Base-by-base conservation (phyloP, 2,329 filamentous ascomycete species). In the Tolypocladium nubicola region DNA sequence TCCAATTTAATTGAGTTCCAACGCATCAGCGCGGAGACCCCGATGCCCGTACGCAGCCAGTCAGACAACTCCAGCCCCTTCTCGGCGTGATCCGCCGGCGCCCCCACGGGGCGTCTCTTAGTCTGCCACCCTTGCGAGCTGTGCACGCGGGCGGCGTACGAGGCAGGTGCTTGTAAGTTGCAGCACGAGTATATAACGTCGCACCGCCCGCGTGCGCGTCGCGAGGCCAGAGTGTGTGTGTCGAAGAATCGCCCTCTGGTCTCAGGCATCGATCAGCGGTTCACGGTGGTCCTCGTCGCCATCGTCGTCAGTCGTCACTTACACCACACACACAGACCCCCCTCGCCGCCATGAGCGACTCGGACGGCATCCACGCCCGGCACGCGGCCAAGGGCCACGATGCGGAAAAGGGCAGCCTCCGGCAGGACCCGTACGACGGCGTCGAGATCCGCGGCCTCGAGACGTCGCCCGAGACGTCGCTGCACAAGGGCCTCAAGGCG, bases 401-500 rank as follows among this genome's bases (percentile, higher is more conserved):
- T 40, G 55, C 60, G 33, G 61, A 64, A 52, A 63, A 63, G 53
- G 59, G 50, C 37, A 61, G 63, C 59, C 50, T 58, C 35, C 26
- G 53, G 7, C 38, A 54, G 11, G 38, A 53, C 30, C 45, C 58
- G 30, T 59, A 56, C 52, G 58, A 62, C 3, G 35, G 69, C 58
- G 61, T 70, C 49, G 72, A 73, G 60, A 74, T 79, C 61, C 73
- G 73, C 52, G 78, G 77, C 61, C 67, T 79, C 61, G 77, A 80
- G 73, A 80, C 77, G 19, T 74, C 72, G 55, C 66, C 71, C 37
- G 75, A 78, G 60, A 79, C 76, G 53, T 68, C 70, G 62, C 73
- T 81, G 57, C 77, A 79, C 58, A 75, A 77, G n/a, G 78, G 77
- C 30, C 76, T 81, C 63, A 77, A 79, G 68, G 76, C 78, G 23